Evolutionary conservation across 495 filamentous ascomycete genomes (phyloP).

Genomic region (Penicillium argentinense): DNA sequence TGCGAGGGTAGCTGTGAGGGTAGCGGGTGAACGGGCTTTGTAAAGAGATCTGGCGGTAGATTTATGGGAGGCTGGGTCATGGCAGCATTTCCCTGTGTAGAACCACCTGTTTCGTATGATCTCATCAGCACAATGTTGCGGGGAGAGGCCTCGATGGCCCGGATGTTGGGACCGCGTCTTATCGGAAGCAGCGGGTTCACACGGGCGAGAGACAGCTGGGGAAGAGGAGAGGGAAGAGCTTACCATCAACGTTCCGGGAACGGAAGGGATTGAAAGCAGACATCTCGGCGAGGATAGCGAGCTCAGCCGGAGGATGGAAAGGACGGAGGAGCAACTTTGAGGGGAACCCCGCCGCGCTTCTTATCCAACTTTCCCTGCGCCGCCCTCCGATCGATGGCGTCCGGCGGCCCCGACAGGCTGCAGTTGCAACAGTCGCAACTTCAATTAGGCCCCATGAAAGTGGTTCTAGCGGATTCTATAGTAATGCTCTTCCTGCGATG

Average conservation of each 20-base stretch:
- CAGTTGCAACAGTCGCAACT: slow-evolving; percentile 6
- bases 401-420: slow-evolving; percentile 31
- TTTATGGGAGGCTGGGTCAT: slow-evolving; percentile 3
- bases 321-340: too few species aligned
- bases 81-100: background rate
- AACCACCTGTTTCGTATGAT: background rate
- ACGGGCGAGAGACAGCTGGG: slow-evolving; percentile 4
- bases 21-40: slow-evolving; percentile 1
- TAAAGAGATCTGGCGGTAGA: slow-evolving; percentile 1
- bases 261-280: slow-evolving; percentile 60
- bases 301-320: slow-evolving; percentile 10
- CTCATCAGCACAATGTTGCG: background rate
- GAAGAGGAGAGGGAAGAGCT: slow-evolving; percentile 25
- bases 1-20: slow-evolving; percentile 2
- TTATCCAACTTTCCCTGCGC: slow-evolving; percentile 30
- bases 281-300: slow-evolving; percentile 43
- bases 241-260: slow-evolving; percentile 41
- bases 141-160: slow-evolving; percentile 1
- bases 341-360: slow-evolving; percentile 25
- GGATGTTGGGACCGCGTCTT: slow-evolving; percentile 8
- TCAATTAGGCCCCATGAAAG: background rate
- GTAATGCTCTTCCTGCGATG: too few species aligned
- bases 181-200: slow-evolving; percentile 20
- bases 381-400: slow-evolving; percentile 32
- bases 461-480: background rate